A percentile compares a stretch with the other conserved stretches of the same genome.
phyloP scores from a whole-genome alignment of 2,329 filamentous ascomycete species.

The Fusarium coicis region DNA sequence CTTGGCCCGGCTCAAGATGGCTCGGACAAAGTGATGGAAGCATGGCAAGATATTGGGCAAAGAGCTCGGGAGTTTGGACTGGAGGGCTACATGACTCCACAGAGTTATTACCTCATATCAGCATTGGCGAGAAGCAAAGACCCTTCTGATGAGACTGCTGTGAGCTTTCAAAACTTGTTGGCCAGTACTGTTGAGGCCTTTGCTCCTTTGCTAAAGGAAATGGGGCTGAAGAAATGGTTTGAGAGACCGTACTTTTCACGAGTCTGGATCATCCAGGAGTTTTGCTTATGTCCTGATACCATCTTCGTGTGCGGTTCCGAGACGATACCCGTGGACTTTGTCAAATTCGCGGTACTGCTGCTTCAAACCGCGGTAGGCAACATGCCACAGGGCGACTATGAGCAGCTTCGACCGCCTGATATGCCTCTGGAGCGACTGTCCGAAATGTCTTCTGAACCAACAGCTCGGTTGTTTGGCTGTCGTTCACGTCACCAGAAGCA shows the following conservation, averaged over 20 bases:
- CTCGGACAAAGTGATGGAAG: not conserved
- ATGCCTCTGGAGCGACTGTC: not conserved
- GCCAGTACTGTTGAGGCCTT: not conserved
- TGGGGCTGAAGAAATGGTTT: not conserved
- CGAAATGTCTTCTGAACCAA: not conserved
- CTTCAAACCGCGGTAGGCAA: not conserved
- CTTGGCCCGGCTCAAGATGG: not conserved
- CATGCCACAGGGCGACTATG: not conserved
- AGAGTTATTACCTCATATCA: not conserved
- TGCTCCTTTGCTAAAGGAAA: not conserved
- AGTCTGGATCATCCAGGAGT: slow-evolving; percentile 1
- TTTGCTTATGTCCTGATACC: not conserved
- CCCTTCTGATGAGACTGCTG: not conserved
- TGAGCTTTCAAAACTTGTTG: not conserved
- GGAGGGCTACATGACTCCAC: not conserved
- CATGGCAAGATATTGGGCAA: not conserved
- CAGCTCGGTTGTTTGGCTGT: not conserved
- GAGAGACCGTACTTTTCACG: not conserved
- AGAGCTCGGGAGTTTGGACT: not conserved
- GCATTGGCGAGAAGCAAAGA: not conserved
- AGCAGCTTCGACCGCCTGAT: not conserved
- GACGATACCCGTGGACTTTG: not conserved
- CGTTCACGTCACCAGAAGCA: not conserved
- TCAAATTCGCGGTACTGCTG: not conserved
- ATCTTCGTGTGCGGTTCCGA: not conserved